Base-by-base conservation (phyloP, 768 basidiomycete species). In the Termitomyces sp. region DNA sequence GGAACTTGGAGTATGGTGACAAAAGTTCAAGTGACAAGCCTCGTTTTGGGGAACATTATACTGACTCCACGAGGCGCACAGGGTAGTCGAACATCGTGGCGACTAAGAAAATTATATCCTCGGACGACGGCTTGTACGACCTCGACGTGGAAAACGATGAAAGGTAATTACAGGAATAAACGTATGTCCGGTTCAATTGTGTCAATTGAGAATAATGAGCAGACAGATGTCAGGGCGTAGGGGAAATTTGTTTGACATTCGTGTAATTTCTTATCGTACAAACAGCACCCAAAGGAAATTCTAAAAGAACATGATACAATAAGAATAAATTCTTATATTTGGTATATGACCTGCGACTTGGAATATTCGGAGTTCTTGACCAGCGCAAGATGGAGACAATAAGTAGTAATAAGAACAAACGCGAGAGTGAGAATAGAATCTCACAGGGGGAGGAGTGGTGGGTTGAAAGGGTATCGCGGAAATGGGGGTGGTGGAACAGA, bases 321-420 rank as follows among this genome's bases (percentile, higher is more conserved):
- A 63, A 65, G 60, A 61, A 65, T 65, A 65, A 30, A 32, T 55
- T 57, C 60, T 60, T 49, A 50, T 62, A 61, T 56, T 55, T 49
- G 48, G 54, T 63, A 44, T 54, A 43, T 60, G 40, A 57, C 57
- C 42, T 42, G 43, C 40, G 55, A 58, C 57, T 54, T 49, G 53
- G 38, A 57, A 44, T 58, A 56, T 61, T 54, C 55, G 60, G 35
- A 59, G 61, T 40, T 38, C 57, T 54, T 53, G 50, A 54, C 56
- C 56, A 26, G n/a, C 47, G 36, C 53, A 53, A 40, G 46, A 53
- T 44, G 40, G n/a, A 42, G 40, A 43, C 35, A 52, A 48, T 59
- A 54, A 43, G 30, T 58, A 40, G 38, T 13, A 30, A 48, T 47
- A 59, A 59, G 58, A 59, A 62, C 55, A 36, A 59, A 59, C 38